phyloP scores from a whole-genome alignment of 345 rosid genomes.

The Salix dunnii region DNA sequence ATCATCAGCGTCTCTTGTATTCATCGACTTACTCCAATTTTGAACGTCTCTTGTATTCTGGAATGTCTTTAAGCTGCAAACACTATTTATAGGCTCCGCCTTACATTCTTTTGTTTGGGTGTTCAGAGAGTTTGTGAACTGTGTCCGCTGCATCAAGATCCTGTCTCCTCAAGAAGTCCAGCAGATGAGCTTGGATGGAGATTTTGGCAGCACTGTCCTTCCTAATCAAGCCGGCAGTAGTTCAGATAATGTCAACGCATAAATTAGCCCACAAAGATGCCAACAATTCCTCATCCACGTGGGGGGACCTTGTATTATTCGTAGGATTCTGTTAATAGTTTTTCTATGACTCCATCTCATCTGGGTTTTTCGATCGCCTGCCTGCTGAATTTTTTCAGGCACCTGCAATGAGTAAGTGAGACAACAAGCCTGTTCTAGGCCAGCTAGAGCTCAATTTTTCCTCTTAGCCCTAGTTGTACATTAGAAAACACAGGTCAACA shows the following conservation, averaged over 20 bases:
- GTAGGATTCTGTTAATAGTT: slow-evolving; percentile 22
- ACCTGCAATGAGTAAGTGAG: slow-evolving; percentile 5
- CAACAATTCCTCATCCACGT: slow-evolving; percentile 14
- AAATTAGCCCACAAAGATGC: slow-evolving; percentile 19
- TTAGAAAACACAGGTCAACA: slow-evolving; percentile 3
- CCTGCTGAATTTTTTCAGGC: neutral
- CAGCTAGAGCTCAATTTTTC: neutral
- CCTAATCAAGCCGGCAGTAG: slow-evolving; percentile 67
- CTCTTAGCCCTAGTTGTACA: neutral
- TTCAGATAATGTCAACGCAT: slow-evolving; percentile 55
- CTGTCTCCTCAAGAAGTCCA: slow-evolving; percentile 74
- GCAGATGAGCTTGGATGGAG: slow-evolving; percentile 75
- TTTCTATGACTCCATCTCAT: neutral
- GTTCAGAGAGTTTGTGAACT: slow-evolving; percentile 67
- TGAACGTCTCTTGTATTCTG: neutral
- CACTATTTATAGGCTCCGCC: neutral
- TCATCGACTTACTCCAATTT: neutral
- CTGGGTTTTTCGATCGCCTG: neutral
- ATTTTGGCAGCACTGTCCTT: slow-evolving; percentile 45
- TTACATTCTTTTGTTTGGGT: slow-evolving; percentile 6
- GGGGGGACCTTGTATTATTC: slow-evolving; percentile 4
- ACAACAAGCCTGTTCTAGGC: neutral
- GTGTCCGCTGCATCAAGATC: slow-evolving; percentile 66
- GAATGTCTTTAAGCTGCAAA: neutral
- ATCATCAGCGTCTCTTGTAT: no score